phyloP scores from a whole-genome alignment of 1,284 basidiomycete genomes.

The Ganoderma lucidum region DNA sequence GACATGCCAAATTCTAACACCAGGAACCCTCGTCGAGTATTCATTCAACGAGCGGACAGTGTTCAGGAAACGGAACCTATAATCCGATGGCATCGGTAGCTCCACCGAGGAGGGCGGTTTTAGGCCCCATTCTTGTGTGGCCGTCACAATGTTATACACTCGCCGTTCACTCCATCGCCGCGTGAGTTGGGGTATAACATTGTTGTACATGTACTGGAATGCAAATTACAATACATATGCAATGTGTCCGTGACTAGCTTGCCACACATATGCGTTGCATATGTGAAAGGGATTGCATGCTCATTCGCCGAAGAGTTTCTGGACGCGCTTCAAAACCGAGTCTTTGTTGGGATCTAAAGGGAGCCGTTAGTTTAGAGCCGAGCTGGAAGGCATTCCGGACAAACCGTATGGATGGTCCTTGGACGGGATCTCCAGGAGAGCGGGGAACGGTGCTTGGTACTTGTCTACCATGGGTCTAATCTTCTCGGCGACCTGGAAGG shows the following conservation, averaged over 20 bases:
- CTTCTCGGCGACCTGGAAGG: slow-evolving; percentile 88
- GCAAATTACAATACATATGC: slow-evolving; percentile 32
- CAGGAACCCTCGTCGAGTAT: slow-evolving; percentile 70
- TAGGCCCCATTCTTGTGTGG: background rate
- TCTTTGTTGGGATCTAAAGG: slow-evolving; percentile 93
- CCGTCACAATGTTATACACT: slow-evolving; percentile 19
- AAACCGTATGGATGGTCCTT: slow-evolving; percentile 93
- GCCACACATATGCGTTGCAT: background rate
- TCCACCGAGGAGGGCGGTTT: background rate
- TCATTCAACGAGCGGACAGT: slow-evolving; percentile 70
- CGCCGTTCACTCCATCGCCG: slow-evolving; percentile 24
- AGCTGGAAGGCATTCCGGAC: background rate
- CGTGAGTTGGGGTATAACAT: slow-evolving; percentile 21
- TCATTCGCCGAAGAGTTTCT: slow-evolving; percentile 94
- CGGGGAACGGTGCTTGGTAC: slow-evolving; percentile 96
- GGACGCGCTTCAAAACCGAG: slow-evolving; percentile 95
- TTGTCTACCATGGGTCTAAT: slow-evolving; percentile 95
- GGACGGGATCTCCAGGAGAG: slow-evolving; percentile 95
- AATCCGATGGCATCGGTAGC: slow-evolving; percentile 61
- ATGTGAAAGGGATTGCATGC: background rate
- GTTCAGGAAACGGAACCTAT: slow-evolving; percentile 77
- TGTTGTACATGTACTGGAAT: slow-evolving; percentile 34
- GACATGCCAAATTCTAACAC: slow-evolving; percentile 78
- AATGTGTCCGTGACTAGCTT: slow-evolving; percentile 14
- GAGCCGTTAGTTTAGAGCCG: slow-evolving; percentile 14